phyloP scores from a whole-genome alignment of 441 rosid species.

The Aleurites moluccanus region DNA sequence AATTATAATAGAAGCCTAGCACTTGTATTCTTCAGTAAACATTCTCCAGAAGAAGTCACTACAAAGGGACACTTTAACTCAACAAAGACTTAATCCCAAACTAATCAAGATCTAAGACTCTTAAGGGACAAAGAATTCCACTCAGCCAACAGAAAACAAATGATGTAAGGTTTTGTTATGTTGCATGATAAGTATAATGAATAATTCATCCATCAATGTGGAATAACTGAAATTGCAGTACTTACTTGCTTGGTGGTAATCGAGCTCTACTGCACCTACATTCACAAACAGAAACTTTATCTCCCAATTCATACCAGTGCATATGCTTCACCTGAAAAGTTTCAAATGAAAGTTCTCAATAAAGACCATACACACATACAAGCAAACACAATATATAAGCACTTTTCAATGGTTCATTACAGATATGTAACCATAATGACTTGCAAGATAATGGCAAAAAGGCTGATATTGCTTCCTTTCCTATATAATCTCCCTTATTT shows the following conservation, averaged over 20 bases:
- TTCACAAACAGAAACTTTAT: constrained; percentile 75
- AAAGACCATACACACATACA: background rate
- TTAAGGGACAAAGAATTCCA: background rate
- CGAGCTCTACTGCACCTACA: constrained; percentile 89
- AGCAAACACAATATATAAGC: background rate
- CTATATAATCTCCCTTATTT: background rate
- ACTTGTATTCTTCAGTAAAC: background rate
- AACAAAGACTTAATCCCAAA: background rate
- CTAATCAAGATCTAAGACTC: background rate
- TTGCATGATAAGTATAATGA: background rate
- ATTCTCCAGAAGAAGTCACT: background rate
- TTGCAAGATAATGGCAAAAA: background rate
- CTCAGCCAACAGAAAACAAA: background rate
- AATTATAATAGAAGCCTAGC: background rate
- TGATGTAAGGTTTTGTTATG: background rate
- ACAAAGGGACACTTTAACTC: background rate
- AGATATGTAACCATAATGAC: background rate
- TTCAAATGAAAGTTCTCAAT: constrained; percentile 21
- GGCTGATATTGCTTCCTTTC: background rate
- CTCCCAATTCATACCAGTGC: constrained; percentile 81
- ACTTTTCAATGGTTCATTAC: background rate
- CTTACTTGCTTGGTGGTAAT: constrained; percentile 96
- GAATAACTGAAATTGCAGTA: constrained; percentile 2
- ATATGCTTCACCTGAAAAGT: constrained; percentile 81
- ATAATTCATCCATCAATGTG: background rate